These are phyloP conservation scores for Xylaria cubensis DNA, from an alignment of 495 filamentous ascomycete genomes.

Conservation along the genomic window DNA sequence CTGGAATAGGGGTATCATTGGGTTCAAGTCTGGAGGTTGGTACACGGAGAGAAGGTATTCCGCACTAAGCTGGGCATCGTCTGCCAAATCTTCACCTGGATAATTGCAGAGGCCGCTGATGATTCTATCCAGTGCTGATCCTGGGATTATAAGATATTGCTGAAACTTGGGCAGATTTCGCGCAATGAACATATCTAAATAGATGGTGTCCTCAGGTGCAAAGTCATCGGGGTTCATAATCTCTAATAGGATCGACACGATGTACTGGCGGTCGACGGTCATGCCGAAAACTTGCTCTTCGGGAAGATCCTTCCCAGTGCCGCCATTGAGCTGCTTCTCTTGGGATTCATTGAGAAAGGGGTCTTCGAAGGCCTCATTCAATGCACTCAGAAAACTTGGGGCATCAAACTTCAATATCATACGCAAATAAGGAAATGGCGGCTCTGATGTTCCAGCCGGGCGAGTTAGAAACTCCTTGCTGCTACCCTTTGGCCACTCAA, in stretches of 20 bases:
- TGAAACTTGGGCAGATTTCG: conserved; percentile 96
- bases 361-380: conserved; percentile 98
- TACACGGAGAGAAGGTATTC: conserved; percentile 95
- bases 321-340: conserved; percentile 61
- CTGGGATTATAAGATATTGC: conserved; percentile 90
- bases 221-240: conserved; percentile 81
- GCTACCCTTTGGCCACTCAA: conserved; percentile 66
- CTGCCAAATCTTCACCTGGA: conserved; percentile 78
- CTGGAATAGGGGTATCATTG: conserved; percentile 76
- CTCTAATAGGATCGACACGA: conserved; percentile 87
- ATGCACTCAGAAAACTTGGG: conserved; percentile 88
- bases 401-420: conserved; percentile 87
- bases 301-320: conserved; percentile 53
- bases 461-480: conserved; percentile 60
- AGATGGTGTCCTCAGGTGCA: conserved; percentile 81
- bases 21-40: conserved; percentile 80
- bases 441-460: conserved; percentile 58
- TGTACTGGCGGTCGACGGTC: conserved; percentile 86
- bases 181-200: conserved; percentile 97
- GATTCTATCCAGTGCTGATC: conserved; percentile 80
- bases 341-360: conserved; percentile 82
- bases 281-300: conserved; percentile 71
- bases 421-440: conserved; percentile 81
- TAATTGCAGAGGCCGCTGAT: conserved; percentile 84
- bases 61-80: conserved; percentile 93